These are phyloP conservation scores for Penicillium samsonianum DNA, from an alignment of 495 filamentous ascomycete genomes.

Conservation along the genomic window DNA sequence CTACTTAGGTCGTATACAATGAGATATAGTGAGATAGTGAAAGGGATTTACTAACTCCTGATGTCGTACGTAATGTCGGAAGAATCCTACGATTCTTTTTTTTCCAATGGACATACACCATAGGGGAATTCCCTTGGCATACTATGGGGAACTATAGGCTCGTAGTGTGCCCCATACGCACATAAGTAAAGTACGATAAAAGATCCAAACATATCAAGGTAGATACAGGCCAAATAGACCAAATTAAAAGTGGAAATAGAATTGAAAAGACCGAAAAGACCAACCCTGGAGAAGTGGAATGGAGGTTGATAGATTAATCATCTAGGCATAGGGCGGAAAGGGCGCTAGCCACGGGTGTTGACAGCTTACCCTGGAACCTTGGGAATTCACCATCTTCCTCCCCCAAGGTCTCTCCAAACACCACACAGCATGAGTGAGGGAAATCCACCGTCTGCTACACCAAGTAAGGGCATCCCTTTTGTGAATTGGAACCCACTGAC, in stretches of 20 bases:
- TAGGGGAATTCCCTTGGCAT: neutral
- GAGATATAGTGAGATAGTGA: neutral
- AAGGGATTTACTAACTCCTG: neutral
- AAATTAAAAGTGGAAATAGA: neutral
- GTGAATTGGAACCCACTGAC: slow-evolving; percentile 13
- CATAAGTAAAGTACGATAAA: neutral
- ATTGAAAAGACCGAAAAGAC: neutral
- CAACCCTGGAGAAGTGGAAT: neutral
- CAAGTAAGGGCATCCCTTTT: slow-evolving; percentile 21
- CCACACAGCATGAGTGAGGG: slow-evolving; percentile 40
- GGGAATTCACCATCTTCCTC: slow-evolving; percentile 12
- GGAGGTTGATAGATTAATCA: slow-evolving; percentile 27
- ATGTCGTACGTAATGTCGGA: neutral
- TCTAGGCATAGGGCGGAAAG: slow-evolving; percentile 26
- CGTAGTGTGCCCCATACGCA: neutral
- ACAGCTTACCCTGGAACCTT: slow-evolving; percentile 36
- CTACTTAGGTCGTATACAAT: neutral
- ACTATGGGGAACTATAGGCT: neutral
- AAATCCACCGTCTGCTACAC: slow-evolving; percentile 21
- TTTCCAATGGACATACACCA: neutral
- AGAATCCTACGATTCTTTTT: neutral
- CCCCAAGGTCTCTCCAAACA: neutral
- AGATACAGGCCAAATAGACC: neutral
- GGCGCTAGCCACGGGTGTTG: slow-evolving; percentile 46
- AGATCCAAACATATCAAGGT: neutral